Evolutionary conservation across 345 rosid genomes (phyloP).

Genomic region (Ailanthus altissimus): DNA sequence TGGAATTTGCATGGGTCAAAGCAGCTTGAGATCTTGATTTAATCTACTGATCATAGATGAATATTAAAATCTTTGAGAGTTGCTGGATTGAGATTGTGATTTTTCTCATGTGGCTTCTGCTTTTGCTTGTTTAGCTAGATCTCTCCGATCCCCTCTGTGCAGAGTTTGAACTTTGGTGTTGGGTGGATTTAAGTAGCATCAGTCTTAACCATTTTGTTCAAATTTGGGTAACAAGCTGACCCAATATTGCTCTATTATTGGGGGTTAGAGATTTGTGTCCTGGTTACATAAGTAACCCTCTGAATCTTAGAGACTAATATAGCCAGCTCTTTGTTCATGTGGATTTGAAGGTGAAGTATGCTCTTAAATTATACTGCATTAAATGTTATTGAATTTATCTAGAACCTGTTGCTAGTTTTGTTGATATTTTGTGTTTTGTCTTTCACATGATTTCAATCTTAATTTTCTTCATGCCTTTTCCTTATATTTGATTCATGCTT

Average conservation of each 20-base stretch:
- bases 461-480: not conserved
- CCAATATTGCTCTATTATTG: constrained; percentile 3
- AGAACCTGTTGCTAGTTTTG: not conserved
- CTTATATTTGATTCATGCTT: not conserved
- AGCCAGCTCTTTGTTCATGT: constrained; percentile 17
- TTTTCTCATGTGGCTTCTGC: not conserved
- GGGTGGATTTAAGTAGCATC: constrained; percentile 15
- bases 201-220: not conserved
- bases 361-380: constrained; percentile 8
- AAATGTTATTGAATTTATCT: not conserved
- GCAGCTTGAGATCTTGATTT: constrained; percentile 6
- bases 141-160: not conserved
- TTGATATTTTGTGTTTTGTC: not conserved
- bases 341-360: constrained; percentile 30
- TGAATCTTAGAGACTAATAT: constrained; percentile 19
- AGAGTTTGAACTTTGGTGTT: constrained; percentile 8
- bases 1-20: not conserved
- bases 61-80: constrained; percentile 12
- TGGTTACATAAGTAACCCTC: not conserved
- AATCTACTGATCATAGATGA: constrained; percentile 8
- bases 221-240: constrained; percentile 17
- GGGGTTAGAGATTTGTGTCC: constrained; percentile 11
- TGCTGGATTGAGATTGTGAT: constrained; percentile 18
- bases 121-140: constrained; percentile 14
- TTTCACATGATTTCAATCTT: constrained; percentile 10